Conservation (phyloP, 2,329 filamentous ascomycete genomes). For the Penicillium brevicompactum region DNA sequence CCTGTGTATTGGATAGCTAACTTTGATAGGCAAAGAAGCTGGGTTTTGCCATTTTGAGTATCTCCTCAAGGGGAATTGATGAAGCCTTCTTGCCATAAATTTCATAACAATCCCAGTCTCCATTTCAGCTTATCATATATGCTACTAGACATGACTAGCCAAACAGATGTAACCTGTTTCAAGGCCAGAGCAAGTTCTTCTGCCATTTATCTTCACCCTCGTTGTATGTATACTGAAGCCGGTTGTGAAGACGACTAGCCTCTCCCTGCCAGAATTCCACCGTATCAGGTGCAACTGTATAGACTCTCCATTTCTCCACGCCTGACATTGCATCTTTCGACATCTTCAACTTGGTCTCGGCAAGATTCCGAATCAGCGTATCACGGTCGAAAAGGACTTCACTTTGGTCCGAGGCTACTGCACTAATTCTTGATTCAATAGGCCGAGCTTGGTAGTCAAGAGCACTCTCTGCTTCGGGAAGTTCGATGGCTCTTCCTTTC, state of each 20-base stretch:
- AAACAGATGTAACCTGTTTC: no score
- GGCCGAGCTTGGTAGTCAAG: conserved; percentile 13
- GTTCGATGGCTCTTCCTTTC: conserved; percentile 4
- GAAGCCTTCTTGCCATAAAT: no score
- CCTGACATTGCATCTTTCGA: not conserved
- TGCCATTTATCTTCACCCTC: not conserved
- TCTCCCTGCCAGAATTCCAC: conserved; percentile 23
- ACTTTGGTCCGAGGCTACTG: conserved; percentile 20
- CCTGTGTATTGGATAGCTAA: no score
- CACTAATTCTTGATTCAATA: conserved; percentile 12
- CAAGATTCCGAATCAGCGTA: conserved; percentile 4
- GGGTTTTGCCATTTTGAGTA: no score
- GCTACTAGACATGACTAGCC: no score
- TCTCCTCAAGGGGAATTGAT: no score
- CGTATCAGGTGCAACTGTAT: conserved; percentile 10
- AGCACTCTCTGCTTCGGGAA: conserved; percentile 10
- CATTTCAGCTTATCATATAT: no score
- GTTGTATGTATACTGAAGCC: conserved; percentile 11
- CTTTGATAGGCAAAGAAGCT: no score
- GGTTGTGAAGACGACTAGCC: conserved; percentile 15
- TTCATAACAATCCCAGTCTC: no score
- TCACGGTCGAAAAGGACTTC: conserved; percentile 5
- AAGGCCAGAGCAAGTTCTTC: conserved; percentile 13
- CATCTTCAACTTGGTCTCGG: not conserved
- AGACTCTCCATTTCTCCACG: conserved; percentile 13